Base-by-base conservation (phyloP, 306 rosid genomes). In the Malus fusca region DNA sequence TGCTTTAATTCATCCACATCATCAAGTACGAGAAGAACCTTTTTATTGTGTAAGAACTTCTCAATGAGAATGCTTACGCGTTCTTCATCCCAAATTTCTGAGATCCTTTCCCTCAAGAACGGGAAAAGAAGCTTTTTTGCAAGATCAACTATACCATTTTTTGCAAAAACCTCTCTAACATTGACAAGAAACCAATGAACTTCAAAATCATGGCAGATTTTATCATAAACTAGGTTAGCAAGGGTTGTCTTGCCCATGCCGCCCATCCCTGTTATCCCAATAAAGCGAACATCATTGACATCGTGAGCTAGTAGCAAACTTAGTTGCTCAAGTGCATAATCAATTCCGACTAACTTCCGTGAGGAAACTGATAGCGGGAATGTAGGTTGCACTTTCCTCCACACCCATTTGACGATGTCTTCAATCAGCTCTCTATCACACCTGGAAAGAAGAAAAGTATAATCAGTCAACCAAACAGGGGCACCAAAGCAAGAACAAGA, bases 1-100 rank as follows among this genome's bases (percentile, higher is more conserved):
- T 83, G 89, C 21, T 69, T 26, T 68, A 51, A 48, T 4, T 81
- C 67, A 76, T 76, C 82, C 46, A 86, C 82, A 65, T 81, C 74
- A 65, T 86, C 89, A 59, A 59, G 64, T 11, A 59, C 17, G 6
- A 59, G 64, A 23, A 59, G 17, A 59, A 59, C 8, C 17, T 59
- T 59, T 23, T 59, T 59, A 11, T 59, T 37, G 78, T 75, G 75
- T 75, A 66, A 35, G 83, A 78, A 78, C 78, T 76, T 43, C 52
- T 30, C 15, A n/a, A 5, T 79, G 51, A 65, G 4, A 82, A 46
- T 7, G 56, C 28, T 62, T 64, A 80, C 15, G 63, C 55, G 25
- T 58, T 30, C 11, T 12, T n/a, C 30, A 61, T 25, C 37, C 5
- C 33, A 26, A 61, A 23, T 26, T 23, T n/a, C 15, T 9, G 6